phyloP scores from a whole-genome alignment of 2,329 filamentous ascomycete species.

The Penicillium sp. region DNA sequence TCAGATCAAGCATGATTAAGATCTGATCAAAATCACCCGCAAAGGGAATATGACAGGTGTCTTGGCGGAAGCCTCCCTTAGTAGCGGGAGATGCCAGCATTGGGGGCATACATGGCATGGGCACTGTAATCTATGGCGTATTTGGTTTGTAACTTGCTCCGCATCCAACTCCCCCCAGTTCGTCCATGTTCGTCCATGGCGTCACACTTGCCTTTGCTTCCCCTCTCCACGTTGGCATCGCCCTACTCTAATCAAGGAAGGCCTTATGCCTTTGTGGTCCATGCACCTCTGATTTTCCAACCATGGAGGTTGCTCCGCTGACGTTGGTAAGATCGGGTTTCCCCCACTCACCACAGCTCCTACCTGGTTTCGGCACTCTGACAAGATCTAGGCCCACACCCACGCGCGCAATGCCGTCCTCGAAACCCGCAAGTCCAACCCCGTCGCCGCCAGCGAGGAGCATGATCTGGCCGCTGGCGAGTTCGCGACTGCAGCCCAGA shows the following conservation, averaged over 20 bases:
- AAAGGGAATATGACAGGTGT: background rate
- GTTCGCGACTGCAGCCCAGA: constrained; percentile 79
- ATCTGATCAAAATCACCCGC: background rate
- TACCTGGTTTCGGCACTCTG: constrained; percentile 8
- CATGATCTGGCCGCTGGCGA: constrained; percentile 86
- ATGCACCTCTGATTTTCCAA: constrained; percentile 6
- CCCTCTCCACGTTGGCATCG: constrained; percentile 1
- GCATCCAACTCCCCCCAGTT: background rate
- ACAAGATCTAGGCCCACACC: constrained; percentile 69
- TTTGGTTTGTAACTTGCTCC: background rate
- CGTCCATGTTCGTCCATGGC: constrained; percentile 3
- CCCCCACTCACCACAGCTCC: background rate
- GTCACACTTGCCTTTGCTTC: background rate
- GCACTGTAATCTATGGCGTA: background rate
- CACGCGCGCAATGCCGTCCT: constrained; percentile 82
- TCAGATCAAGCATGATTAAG: background rate
- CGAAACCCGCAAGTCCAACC: constrained; percentile 68
- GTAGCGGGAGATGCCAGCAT: background rate
- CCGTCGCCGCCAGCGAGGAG: constrained; percentile 80
- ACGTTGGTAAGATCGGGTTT: constrained; percentile 55
- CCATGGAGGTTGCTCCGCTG: constrained; percentile 71
- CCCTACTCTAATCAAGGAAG: background rate
- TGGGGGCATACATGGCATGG: too few relatives aligned
- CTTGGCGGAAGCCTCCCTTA: background rate
- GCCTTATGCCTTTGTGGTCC: background rate